Evolutionary conservation across 2,329 filamentous ascomycete genomes (phyloP).

Genomic region (Cladobotryum protrusum): DNA sequence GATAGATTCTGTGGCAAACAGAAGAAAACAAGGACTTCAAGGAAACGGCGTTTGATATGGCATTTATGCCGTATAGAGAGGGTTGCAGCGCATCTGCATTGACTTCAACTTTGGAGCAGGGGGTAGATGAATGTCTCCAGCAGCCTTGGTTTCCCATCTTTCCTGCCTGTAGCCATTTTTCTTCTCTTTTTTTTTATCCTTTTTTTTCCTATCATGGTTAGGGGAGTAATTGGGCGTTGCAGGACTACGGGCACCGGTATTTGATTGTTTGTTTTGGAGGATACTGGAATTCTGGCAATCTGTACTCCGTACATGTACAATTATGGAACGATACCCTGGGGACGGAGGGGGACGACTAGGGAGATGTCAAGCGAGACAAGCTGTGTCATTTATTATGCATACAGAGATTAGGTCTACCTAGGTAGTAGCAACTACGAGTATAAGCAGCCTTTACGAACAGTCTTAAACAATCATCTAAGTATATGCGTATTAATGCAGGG

Average conservation of each 20-base stretch:
- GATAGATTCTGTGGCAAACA: conserved; percentile 11
- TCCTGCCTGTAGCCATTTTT: neutral
- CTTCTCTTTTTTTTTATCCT: neutral
- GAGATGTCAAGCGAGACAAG: neutral
- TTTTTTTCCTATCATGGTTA: neutral
- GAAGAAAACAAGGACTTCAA: neutral
- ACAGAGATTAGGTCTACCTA: neutral
- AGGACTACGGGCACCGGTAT: conserved; percentile 3
- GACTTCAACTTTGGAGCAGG: conserved; percentile 1
- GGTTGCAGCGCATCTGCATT: conserved; percentile 3
- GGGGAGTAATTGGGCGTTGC: conserved; percentile 8
- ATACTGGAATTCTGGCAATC: neutral
- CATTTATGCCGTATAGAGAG: conserved; percentile 7
- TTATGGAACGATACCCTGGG: conserved; percentile 12
- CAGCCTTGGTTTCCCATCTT: neutral
- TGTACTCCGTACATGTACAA: conserved; percentile 2
- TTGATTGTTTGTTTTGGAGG: conserved; percentile 3
- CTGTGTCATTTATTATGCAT: neutral
- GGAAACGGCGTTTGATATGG: conserved; percentile 1
- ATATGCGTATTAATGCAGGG: too few relatives aligned
- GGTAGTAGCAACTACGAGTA: too few relatives aligned
- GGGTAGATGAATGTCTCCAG: neutral
- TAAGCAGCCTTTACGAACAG: too few relatives aligned
- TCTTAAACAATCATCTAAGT: too few relatives aligned
- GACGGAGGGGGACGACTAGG: conserved; percentile 1